These are phyloP conservation scores for Neurospora sp. DNA, from an alignment of 495 filamentous ascomycete species.

Conservation along the genomic window DNA sequence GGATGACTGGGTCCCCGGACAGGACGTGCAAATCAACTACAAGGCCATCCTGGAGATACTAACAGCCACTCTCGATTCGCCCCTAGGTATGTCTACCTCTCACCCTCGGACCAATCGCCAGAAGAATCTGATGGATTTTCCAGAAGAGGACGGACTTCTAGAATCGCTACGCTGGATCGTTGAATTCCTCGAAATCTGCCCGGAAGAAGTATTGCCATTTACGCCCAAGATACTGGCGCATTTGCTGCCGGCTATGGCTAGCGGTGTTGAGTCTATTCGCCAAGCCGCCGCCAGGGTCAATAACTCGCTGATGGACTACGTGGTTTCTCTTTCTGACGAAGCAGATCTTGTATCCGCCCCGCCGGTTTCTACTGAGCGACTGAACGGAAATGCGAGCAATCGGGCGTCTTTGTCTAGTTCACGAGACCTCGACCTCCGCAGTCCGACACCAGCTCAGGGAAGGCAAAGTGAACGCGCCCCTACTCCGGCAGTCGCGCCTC, in stretches of 20 bases:
- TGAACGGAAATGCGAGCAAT: constrained; percentile 44
- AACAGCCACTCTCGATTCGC: constrained; percentile 79
- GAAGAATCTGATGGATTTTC: constrained; percentile 11
- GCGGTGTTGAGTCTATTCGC: constrained; percentile 77
- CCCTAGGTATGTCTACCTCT: constrained; percentile 47
- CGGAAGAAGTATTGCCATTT: constrained; percentile 93
- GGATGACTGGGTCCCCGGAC: constrained; percentile 92
- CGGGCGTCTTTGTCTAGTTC: constrained; percentile 43
- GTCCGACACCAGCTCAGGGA: constrained; percentile 42
- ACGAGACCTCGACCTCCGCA: constrained; percentile 43
- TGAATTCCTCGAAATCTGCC: constrained; percentile 91
- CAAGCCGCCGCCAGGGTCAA: constrained; percentile 85
- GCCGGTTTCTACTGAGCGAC: constrained; percentile 39
- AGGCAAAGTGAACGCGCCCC: constrained; percentile 20
- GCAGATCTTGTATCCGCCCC: constrained; percentile 32
- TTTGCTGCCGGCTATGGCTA: constrained; percentile 89
- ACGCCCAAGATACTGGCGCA: constrained; percentile 85
- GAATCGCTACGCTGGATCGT: constrained; percentile 94
- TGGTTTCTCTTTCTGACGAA: constrained; percentile 83
- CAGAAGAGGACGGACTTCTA: constrained; percentile 82
- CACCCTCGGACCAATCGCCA: neutral
- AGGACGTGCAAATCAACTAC: constrained; percentile 93
- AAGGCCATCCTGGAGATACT: constrained; percentile 86
- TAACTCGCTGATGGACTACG: constrained; percentile 79
- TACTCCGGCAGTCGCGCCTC: constrained; percentile 33